These are phyloP conservation scores for Cyamopsis tetragonoloba DNA, from an alignment of 306 rosid genomes.

Conservation along the genomic window DNA sequence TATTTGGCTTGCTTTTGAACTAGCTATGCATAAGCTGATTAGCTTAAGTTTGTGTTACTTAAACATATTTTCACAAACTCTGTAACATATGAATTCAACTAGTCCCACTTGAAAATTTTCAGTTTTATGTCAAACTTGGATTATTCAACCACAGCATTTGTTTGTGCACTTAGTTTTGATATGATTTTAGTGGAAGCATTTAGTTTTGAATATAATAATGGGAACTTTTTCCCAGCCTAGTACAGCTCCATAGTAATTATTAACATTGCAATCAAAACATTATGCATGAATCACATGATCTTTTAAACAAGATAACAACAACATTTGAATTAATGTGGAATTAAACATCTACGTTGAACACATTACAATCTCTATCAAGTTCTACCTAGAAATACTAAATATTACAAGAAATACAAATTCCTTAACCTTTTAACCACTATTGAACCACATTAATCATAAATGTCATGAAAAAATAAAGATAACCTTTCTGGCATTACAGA, in stretches of 20 bases:
- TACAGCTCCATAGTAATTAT: not conserved
- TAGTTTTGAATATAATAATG: not conserved
- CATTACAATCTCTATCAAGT: not conserved
- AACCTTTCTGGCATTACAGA: not conserved
- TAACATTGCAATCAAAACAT: not conserved
- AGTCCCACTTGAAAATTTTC: no score
- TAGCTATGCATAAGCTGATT: no score
- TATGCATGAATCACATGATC: slow-evolving; percentile 2
- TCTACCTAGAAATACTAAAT: not conserved
- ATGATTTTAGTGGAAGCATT: no score
- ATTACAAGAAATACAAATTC: not conserved
- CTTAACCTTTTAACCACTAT: not conserved
- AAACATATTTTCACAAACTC: no score
- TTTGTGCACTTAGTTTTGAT: no score
- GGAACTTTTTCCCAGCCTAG: not conserved
- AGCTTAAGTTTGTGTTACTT: no score
- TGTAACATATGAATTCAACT: no score
- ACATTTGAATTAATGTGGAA: not conserved
- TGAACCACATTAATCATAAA: not conserved
- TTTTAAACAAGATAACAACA: not conserved
- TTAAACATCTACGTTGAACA: not conserved
- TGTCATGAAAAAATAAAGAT: not conserved
- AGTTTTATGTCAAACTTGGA: no score
- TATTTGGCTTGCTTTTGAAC: no score
- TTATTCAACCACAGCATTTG: no score